Evolutionary conservation across 1,284 basidiomycete species (phyloP).

Genomic region (Earliella scabrosa): DNA sequence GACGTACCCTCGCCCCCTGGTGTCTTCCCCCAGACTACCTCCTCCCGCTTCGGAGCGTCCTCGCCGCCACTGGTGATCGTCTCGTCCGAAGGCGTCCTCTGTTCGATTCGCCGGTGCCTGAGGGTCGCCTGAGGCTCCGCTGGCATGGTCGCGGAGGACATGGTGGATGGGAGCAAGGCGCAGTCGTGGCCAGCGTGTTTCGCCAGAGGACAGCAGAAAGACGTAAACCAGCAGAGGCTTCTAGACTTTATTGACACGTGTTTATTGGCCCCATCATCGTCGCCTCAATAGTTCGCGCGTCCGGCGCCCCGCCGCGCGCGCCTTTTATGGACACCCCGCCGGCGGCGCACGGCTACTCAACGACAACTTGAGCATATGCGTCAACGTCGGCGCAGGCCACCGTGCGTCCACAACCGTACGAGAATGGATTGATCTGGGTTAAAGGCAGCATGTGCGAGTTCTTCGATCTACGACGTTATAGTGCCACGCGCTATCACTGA

Average conservation of each 20-base stretch:
- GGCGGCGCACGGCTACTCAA: too few species aligned
- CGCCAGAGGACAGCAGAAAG: too few species aligned
- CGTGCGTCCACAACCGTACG: too few species aligned
- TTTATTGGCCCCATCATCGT: neutral
- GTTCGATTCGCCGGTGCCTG: slow-evolving; percentile 24
- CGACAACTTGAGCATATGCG: too few species aligned
- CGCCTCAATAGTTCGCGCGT: slow-evolving; percentile 1
- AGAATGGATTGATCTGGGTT: too few species aligned
- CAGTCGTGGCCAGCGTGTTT: too few species aligned
- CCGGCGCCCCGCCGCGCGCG: neutral
- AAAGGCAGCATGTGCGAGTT: too few species aligned
- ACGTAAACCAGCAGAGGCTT: slow-evolving; percentile 14
- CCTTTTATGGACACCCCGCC: neutral
- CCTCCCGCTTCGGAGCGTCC: slow-evolving; percentile 41
- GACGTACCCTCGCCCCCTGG: slow-evolving; percentile 78
- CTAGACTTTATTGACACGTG: slow-evolving; percentile 6
- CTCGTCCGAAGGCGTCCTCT: slow-evolving; percentile 11
- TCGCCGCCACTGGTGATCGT: slow-evolving; percentile 16
- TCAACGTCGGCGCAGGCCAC: too few species aligned
- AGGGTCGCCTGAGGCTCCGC: slow-evolving; percentile 18
- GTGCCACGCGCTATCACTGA: too few species aligned
- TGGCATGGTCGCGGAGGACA: slow-evolving; percentile 8
- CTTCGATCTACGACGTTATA: too few species aligned
- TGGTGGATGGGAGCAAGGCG: slow-evolving; percentile 10
- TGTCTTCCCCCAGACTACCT: slow-evolving; percentile 88